Conservation (phyloP, 192 early-diverging fungal species). For the Coemansia sp. region DNA sequence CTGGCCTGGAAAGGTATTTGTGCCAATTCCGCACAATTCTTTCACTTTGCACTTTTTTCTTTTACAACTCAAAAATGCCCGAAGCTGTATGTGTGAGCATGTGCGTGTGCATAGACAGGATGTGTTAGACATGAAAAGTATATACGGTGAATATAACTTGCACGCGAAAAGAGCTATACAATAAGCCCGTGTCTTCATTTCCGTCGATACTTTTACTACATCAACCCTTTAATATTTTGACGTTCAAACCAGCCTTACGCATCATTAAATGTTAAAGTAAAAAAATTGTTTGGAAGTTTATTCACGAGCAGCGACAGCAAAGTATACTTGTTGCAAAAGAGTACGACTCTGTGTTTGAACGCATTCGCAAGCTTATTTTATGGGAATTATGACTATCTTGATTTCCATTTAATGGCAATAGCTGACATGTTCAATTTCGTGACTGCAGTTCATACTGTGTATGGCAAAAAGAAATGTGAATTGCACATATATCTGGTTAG, state of each 20-base stretch:
- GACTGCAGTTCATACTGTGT: neutral
- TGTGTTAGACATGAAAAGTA: neutral
- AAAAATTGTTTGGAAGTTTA: neutral
- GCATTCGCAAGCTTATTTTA: neutral
- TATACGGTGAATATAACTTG: neutral
- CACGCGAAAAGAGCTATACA: neutral
- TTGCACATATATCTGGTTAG: neutral
- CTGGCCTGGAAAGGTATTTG: neutral
- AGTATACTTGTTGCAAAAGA: neutral
- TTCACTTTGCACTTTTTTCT: neutral
- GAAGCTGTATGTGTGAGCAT: neutral
- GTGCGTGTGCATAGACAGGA: neutral
- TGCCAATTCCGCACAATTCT: neutral
- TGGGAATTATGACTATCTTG: neutral
- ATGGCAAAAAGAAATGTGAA: neutral
- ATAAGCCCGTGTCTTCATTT: neutral
- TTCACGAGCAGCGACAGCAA: neutral
- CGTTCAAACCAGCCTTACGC: neutral
- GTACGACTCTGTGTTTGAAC: neutral
- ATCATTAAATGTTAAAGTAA: neutral
- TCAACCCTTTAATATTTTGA: neutral
- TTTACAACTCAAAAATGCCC: neutral
- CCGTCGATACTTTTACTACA: neutral
- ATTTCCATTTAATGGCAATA: neutral
- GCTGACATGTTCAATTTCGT: neutral